Conservation (phyloP, 169 alveolate genomes). For the Eimeria tenella region DNA sequence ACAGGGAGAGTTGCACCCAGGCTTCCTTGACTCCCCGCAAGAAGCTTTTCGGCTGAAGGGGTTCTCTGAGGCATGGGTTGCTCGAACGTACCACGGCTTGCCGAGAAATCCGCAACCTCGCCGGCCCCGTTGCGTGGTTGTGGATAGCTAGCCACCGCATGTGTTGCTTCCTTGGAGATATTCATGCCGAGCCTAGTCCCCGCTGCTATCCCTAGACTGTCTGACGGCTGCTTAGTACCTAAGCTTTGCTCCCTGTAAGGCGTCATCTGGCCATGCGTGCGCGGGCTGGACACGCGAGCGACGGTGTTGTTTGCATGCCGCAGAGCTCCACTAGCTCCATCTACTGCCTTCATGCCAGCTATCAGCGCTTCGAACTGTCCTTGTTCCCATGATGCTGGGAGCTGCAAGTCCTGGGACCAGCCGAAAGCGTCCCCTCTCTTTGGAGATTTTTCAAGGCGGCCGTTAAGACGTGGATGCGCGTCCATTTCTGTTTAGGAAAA, state of each 20-base stretch:
- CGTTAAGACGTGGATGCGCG: not conserved
- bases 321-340: not conserved
- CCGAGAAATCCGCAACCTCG: not conserved
- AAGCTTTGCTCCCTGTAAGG: not conserved
- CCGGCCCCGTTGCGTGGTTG: not conserved
- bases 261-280: not conserved
- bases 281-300: not conserved
- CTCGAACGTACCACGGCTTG: conserved; percentile 53
- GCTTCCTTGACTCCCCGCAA: conserved; percentile 3
- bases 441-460: not conserved
- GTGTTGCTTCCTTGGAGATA: conserved; percentile 17
- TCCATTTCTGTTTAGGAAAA: not conserved
- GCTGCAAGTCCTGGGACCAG: conserved; percentile 21
- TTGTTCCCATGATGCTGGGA: not conserved
- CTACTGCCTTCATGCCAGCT: conserved; percentile 16
- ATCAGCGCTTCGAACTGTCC: conserved; percentile 21
- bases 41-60: not conserved
- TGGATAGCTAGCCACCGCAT: conserved; percentile 38
- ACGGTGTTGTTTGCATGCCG: conserved; percentile 17
- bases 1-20: not conserved
- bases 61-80: not conserved
- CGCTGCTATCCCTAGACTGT: not conserved
- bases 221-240: not conserved
- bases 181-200: not conserved
- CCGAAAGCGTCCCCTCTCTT: conserved; percentile 50